Base-by-base conservation (phyloP, 2,329 filamentous ascomycete genomes). In the Pseudodiploospora longispora region DNA sequence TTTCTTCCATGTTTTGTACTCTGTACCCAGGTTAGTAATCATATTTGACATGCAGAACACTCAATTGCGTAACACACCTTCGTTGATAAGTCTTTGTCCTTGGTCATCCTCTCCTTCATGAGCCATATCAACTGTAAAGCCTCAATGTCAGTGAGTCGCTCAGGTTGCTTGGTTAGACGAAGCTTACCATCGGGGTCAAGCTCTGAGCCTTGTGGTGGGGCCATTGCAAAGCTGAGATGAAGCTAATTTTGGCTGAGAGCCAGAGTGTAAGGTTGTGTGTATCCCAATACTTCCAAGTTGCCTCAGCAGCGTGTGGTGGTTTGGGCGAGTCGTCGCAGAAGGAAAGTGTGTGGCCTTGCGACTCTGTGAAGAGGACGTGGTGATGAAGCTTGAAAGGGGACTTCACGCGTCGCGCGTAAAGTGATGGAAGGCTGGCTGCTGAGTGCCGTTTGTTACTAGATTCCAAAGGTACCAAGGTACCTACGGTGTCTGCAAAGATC, bases 1-100 rank as follows among this genome's bases (percentile, higher is more conserved):
- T 75, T 98, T 98, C 76, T 98, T 98, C 93, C 93, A 98, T 53
- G 91, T 96, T 67, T 98, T 98, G 78, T 98, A 98, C 65, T 98
- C 93, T 89, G 56, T 35, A 31, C 12, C 28, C 12, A 19, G 19
- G 19, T 19, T 19, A 19, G 19, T 35, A 30, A 36, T 56, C 10
- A 48, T 43, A 35, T 4, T 3, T 32, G 27, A 38, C 12, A 31
- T 19, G n/a, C 10, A 19, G 40, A 10, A 37, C 6, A 8, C 19
- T 41, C n/a, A 30, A 10, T 31, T 34, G 36, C 8, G 35, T 8
- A 42, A 44, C 52, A 41, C 70, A 85, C 85, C 86, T 72, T 98
- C 93, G 56, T 97, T 97, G 68, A 97, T 89, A 49, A 95, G 75
- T 68, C 94, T 89, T 67, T 94, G 85, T 60, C 87, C 82, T 54